Conservation (phyloP, 2,329 filamentous ascomycete species). For the Thielaviopsis ethacetica region DNA sequence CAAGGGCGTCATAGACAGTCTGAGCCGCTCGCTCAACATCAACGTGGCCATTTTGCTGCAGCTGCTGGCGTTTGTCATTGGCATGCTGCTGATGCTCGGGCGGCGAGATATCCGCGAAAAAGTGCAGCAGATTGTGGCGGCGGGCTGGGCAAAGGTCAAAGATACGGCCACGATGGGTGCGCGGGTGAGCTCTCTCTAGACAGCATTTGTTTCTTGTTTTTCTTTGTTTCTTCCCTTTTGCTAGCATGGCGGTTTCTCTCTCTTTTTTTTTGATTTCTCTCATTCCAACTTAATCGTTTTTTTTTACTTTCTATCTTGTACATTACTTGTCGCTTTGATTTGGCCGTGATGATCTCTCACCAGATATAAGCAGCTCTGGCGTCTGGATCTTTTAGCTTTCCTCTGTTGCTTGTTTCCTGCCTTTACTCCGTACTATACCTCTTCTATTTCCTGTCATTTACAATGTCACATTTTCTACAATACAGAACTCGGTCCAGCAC, state of each 20-base stretch:
- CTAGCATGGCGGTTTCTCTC: too few species aligned
- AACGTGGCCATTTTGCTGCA: constrained; percentile 41
- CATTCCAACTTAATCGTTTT: neutral
- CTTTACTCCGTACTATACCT: constrained; percentile 10
- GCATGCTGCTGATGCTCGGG: constrained; percentile 61
- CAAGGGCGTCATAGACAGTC: constrained; percentile 31
- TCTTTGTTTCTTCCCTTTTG: neutral
- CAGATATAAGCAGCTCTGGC: too few species aligned
- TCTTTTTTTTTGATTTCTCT: neutral
- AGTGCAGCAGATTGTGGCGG: constrained; percentile 49
- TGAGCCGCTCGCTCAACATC: constrained; percentile 33
- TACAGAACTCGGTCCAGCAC: too few species aligned
- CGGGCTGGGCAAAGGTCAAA: constrained; percentile 65
- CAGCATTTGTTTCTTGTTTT: neutral
- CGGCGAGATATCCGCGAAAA: constrained; percentile 59
- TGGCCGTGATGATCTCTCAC: too few species aligned
- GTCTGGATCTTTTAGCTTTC: neutral
- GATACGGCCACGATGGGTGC: constrained; percentile 88
- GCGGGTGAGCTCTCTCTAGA: constrained; percentile 86
- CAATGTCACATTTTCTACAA: too few species aligned
- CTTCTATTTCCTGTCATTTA: too few species aligned
- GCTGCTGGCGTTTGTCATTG: constrained; percentile 63
- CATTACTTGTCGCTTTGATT: neutral
- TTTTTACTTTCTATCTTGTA: constrained; percentile 5
- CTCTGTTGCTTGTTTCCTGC: constrained; percentile 4